Evolutionary conservation across 2,329 filamentous ascomycete genomes (phyloP).

Genomic region (Neocucurbitaria cava): DNA sequence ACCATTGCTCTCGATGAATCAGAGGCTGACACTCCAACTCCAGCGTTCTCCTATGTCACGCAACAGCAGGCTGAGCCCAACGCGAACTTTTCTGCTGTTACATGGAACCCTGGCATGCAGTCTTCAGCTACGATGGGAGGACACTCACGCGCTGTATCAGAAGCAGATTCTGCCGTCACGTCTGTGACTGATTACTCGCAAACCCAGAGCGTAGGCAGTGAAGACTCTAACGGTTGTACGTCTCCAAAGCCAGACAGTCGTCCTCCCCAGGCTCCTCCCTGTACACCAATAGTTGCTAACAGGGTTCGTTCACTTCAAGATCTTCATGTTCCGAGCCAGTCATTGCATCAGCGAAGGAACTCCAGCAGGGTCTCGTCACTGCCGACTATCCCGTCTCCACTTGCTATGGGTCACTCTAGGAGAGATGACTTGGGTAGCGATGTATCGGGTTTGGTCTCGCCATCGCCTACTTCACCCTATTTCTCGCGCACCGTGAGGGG

Average conservation of each 20-base stretch:
- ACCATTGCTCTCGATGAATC: background rate
- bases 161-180: background rate
- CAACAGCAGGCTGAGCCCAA: background rate
- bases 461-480: background rate
- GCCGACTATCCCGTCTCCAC: constrained; percentile 1
- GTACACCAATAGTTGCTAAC: background rate
- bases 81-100: background rate
- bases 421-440: background rate
- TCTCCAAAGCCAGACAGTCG: background rate
- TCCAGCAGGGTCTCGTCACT: background rate
- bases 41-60: background rate
- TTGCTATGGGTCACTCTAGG: background rate
- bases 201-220: background rate
- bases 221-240: background rate
- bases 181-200: background rate
- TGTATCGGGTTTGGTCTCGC: background rate
- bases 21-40: background rate
- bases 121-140: background rate
- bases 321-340: background rate
- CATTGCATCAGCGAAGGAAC: background rate
- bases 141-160: background rate
- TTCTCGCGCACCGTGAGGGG: background rate
- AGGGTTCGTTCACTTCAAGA: background rate
- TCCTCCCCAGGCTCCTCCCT: too few species aligned
- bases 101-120: background rate